Evolutionary conservation across 2,329 filamentous ascomycete genomes (phyloP).

Genomic region (Fusarium musae): DNA sequence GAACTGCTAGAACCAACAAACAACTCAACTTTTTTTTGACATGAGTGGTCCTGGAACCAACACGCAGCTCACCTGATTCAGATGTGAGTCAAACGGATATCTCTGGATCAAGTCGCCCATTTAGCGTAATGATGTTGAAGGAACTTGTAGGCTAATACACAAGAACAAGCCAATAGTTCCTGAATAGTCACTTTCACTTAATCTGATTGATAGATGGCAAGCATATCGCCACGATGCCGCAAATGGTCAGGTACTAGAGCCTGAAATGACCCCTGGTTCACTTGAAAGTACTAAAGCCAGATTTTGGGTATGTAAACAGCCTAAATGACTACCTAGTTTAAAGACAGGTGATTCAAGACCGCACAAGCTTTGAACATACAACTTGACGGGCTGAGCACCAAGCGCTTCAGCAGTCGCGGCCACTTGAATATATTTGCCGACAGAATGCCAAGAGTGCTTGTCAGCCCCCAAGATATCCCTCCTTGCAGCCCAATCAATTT

Average conservation of each 20-base stretch:
- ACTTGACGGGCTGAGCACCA: not conserved
- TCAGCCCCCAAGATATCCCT: not conserved
- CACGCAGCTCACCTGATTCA: not conserved
- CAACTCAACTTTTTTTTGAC: not conserved
- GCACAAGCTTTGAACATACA: not conserved
- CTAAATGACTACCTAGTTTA: not conserved
- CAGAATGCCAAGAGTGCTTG: not conserved
- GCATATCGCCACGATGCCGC: fast-evolving
- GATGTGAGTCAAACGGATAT: too few relatives aligned
- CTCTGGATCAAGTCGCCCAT: fast-evolving
- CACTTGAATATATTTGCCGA: not conserved
- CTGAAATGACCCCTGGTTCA: fast-evolving
- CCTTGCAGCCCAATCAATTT: too few relatives aligned
- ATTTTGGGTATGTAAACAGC: not conserved
- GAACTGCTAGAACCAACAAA: not conserved
- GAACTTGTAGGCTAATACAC: too few relatives aligned
- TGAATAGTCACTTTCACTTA: too few relatives aligned
- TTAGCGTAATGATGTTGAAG: not conserved
- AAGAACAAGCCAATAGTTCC: too few relatives aligned
- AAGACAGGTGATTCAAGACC: fast-evolving
- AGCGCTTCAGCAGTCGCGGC: not conserved
- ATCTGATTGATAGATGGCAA: not conserved
- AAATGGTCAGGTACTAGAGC: fast-evolving
- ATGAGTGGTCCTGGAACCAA: not conserved
- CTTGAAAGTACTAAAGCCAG: not conserved